Conservation (phyloP, 352 stramenopile species). For the Pythium sp. region DNA sequence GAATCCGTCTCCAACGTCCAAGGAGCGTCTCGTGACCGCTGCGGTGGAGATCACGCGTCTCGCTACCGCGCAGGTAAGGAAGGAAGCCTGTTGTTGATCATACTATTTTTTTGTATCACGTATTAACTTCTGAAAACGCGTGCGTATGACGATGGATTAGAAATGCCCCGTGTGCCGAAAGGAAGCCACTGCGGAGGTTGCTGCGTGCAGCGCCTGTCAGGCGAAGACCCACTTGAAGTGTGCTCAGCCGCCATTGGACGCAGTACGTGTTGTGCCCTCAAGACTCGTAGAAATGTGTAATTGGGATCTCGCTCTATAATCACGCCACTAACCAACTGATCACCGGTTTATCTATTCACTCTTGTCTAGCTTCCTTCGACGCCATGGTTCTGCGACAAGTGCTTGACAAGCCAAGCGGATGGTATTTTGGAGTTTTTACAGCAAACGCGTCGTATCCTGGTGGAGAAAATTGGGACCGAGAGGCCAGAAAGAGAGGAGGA, state of each 20-base stretch:
- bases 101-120: not conserved
- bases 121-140: not conserved
- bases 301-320: not conserved
- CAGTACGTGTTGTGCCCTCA: slow-evolving; percentile 12
- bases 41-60: slow-evolving; percentile 22
- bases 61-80: slow-evolving; percentile 11
- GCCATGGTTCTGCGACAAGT: slow-evolving; percentile 61
- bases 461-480: slow-evolving; percentile 29
- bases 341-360: not conserved
- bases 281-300: not conserved
- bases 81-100: not conserved
- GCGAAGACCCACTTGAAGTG: slow-evolving; percentile 60
- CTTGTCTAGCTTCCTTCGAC: slow-evolving; percentile 14
- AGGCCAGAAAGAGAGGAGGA: slow-evolving; percentile 18
- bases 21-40: slow-evolving; percentile 21
- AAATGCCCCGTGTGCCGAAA: slow-evolving; percentile 47
- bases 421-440: slow-evolving; percentile 66
- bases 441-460: slow-evolving; percentile 53
- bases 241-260: slow-evolving; percentile 31
- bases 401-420: slow-evolving; percentile 47
- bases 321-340: not conserved
- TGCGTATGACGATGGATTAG: slow-evolving; percentile 3
- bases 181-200: slow-evolving; percentile 41
- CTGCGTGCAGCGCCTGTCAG: slow-evolving; percentile 56
- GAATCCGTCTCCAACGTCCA: slow-evolving; percentile 23